Conservation (phyloP, 176 grass and related monocot species). For the Alopecurus myosuroides region DNA sequence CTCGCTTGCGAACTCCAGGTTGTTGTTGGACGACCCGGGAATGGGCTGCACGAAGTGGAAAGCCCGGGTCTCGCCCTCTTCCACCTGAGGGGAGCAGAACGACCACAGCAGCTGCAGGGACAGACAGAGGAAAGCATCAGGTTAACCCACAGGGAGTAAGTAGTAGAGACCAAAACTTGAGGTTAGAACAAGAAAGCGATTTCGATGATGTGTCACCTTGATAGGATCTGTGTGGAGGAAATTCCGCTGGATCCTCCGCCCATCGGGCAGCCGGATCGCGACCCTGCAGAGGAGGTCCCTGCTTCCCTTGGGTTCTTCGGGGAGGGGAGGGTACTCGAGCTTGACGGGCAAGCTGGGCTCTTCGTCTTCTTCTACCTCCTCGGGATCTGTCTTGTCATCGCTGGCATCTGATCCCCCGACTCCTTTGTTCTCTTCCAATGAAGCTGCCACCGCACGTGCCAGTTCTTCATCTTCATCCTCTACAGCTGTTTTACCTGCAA, state of each 20-base stretch:
- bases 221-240: conserved; percentile 66
- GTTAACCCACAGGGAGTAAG: neutral
- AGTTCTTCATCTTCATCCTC: conserved; percentile 68
- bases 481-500: conserved; percentile 42
- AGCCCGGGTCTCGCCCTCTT: conserved; percentile 38
- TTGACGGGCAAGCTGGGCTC: conserved; percentile 43
- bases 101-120: conserved; percentile 77
- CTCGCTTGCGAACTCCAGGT: conserved; percentile 47
- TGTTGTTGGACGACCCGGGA: conserved; percentile 53
- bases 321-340: conserved; percentile 63
- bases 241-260: conserved; percentile 69
- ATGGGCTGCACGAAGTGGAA: conserved; percentile 83
- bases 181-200: neutral
- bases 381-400: conserved; percentile 18
- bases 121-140: neutral
- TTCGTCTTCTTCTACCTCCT: conserved; percentile 31
- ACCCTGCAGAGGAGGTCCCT: conserved; percentile 72
- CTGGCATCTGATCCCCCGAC: neutral
- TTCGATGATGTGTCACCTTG: conserved; percentile 41
- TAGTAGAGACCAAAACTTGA: too few species aligned
- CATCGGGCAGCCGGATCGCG: conserved; percentile 70
- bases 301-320: conserved; percentile 73
- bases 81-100: conserved; percentile 55
- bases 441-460: conserved; percentile 52
- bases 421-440: conserved; percentile 49